Evolutionary conservation across 495 filamentous ascomycete genomes (phyloP), one percentile per base, ranked within the genome.

Genomic region (Lindgomyces ingoldianus): DNA sequence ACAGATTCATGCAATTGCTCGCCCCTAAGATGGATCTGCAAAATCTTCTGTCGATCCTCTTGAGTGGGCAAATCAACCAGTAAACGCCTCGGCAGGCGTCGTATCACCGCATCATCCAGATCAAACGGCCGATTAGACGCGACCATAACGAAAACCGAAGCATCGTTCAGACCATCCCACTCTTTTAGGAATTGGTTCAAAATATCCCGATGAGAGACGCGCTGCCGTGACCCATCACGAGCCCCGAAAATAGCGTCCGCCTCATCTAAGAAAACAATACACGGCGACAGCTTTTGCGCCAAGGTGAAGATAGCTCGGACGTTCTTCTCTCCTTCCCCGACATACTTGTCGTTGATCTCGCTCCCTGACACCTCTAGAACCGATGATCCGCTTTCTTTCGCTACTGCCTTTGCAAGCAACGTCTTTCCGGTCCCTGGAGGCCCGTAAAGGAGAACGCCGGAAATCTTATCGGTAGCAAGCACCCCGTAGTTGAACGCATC

Each of bases 131-230:
- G 80, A 72, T 98, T 98, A 12, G 91, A 96, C n/a, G 94, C 94
- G 0, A 98, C 91, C 95, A 98, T 97, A 74, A 98, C 95, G 75
- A 98, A 98, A 1, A 93, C 91, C 6, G 88, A 88, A 48, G 86
- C 80, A 64, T 91, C 87, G 42, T 85, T 88, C 83, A 98, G 88
- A 16, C 95, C 94, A 68, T 97, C 94, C 94, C 94, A 98, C 74
- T 98, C 94, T n/a, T 91, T 85, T 36, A 98, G 78, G 74, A 98
- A 98, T 74, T 98, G 93, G 65, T 97, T 98, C 77, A 98, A 95
- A 47, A 94, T 87, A 76, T 98, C 94, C 46, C 94, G 85, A 71
- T 94, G 90, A 9, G 80, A 85, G 12, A 82, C 84, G 1, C 82
- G 72, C 60, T 85, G 83, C 24, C 80, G 79, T 54, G 80, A 79